Evolutionary conservation across 164 flowering plant species (phyloP), one percentile per base, ranked within the genome.

Genomic region (Liriodendron chinense): DNA sequence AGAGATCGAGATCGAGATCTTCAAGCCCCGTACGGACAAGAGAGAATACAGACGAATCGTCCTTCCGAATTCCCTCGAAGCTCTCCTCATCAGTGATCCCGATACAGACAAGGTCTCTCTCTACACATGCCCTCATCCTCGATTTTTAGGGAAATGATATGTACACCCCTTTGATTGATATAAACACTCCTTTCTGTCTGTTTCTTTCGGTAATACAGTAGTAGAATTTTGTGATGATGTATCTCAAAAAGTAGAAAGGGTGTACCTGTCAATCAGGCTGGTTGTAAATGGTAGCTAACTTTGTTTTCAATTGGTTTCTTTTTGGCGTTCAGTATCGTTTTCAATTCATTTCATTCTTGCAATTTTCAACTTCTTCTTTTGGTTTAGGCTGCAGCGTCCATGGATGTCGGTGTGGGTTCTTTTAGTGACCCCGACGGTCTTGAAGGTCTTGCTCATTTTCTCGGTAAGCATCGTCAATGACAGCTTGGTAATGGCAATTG

Each of bases 361-460:
- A 6, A n/a, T 47, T 47, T 69, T 47, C 18, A 8, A 20, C 16
- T 10, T 10, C 9, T 66, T 66, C 47, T 14, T 6, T 24, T 25
- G 16, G 14, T 53, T 12, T n/a, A 69, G 77, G 64, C 65, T 72
- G 96, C 99, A 64, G 99, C 97, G 76, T 87, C 98, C 7, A 96
- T 96, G 99, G 69, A 81, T 79, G 99, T 94, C 65, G 61, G 88
- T 24, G 94, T 96, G 23, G 99, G 99, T 34, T 83, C 89, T 10
- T 94, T 89, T 78, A 84, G 92, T 53, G 96, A 96, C 76, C 99
- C 99, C 3, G 87, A 85, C 9, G 97, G 97, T 23, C 89, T 96
- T 23, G 97, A 91, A 75, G 99, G 99, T 14, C 93, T 96, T 16
- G 98, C 99, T 49, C 99, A 96, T 82, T 96, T 96, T 81, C 97